Evolutionary conservation across 2,329 filamentous ascomycete genomes (phyloP).

Genomic region (Xylaria polymorpha): DNA sequence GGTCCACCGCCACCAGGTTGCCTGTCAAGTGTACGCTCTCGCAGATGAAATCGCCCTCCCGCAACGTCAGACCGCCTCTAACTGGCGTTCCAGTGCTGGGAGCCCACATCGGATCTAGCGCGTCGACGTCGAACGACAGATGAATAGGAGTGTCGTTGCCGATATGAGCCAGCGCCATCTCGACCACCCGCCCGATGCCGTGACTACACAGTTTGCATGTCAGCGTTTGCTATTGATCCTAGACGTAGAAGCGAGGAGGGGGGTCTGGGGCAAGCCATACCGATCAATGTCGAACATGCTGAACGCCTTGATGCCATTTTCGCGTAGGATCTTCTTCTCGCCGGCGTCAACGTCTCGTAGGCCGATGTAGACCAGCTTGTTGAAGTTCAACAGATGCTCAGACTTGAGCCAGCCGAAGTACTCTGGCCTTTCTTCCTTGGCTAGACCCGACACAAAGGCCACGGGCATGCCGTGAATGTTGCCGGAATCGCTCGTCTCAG

Average conservation of each 20-base stretch:
- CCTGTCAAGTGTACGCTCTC: slow-evolving; percentile 86
- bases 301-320: slow-evolving; percentile 93
- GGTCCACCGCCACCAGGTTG: slow-evolving; percentile 80
- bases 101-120: slow-evolving; percentile 94
- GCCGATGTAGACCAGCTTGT: slow-evolving; percentile 97
- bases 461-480: slow-evolving; percentile 99
- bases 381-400: slow-evolving; percentile 74
- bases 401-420: slow-evolving; percentile 90
- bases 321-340: slow-evolving; percentile 91
- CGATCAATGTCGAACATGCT: slow-evolving; percentile 98
- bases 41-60: slow-evolving; percentile 97
- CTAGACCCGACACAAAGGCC: slow-evolving; percentile 87
- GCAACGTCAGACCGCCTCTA: slow-evolving; percentile 88
- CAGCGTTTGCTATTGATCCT: slow-evolving; percentile 8
- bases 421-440: slow-evolving; percentile 78
- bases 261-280: slow-evolving; percentile 58
- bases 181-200: slow-evolving; percentile 94
- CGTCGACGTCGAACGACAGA: slow-evolving; percentile 96
- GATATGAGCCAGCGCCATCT: slow-evolving; percentile 98
- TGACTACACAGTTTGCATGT: slow-evolving; percentile 64
- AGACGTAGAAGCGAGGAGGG: neutral
- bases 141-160: slow-evolving; percentile 96
- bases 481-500: slow-evolving; percentile 87
- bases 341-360: slow-evolving; percentile 91
- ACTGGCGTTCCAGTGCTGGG: slow-evolving; percentile 96